Base-by-base conservation (phyloP, 75 land plant genomes). In the Chamaecyparis obtusa region DNA sequence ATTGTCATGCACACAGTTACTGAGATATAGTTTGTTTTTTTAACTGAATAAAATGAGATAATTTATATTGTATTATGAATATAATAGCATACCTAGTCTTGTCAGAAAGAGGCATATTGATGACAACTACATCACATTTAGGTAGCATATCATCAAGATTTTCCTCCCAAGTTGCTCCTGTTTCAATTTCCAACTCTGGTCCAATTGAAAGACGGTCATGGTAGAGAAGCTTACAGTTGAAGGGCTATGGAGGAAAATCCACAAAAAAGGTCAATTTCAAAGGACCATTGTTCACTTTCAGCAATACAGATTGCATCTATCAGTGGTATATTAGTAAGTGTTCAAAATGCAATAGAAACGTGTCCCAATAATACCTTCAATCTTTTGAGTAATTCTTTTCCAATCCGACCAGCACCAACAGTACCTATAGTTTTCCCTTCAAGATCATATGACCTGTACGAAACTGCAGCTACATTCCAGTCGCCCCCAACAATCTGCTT, bases 361-460 rank as follows among this genome's bases (percentile, higher is more conserved):
- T 60, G 55, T 51, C 30, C 48, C n/a, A 81, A 81, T 19, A 44
- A n/a, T 83, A 91, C 92, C 90, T 95, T 97, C 89, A 97, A 85
- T 44, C 97, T 92, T 78, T 97, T 91, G 48, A 97, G 93, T 57
- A 97, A 81, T 54, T 94, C 94, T 86, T 83, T 91, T 0, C 99
- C 99, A 86, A 97, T 97, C 21, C 99, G 92, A 14, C 99, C 99
- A 60, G 95, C 96, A 77, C 99, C 99, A 74, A 97, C 91, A 64
- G 98, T 97, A 48, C 98, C 99, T 19, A 97, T 93, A 19, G 95
- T 94, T 90, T 95, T 95, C 13, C 94, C 99, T 78, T 93, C 95
- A 75, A 97, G 92, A 88, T 97, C 99, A 90, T 97, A 96, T 55
- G 99, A 91, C 78, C 94, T 89, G 85, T 94, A 51, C 72, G 94